phyloP scores from a whole-genome alignment of 2,329 filamentous ascomycete genomes.

The Ophiostoma sp. region DNA sequence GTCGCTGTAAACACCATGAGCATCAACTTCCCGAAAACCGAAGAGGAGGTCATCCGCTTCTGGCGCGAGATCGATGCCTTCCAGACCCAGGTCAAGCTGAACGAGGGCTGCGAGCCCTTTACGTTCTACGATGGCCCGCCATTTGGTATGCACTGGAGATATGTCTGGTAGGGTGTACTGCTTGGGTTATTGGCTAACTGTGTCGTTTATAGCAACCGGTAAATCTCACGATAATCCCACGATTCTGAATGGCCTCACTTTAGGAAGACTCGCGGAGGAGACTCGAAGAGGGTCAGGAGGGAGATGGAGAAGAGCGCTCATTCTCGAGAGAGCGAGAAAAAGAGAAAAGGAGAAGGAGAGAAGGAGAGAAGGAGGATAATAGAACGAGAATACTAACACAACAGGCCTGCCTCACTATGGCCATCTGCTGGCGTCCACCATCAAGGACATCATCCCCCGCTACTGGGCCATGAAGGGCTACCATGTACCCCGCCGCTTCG shows the following conservation, averaged over 20 bases:
- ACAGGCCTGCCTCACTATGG: constrained; percentile 48
- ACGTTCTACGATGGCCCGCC: constrained; percentile 91
- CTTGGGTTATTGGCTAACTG: background rate
- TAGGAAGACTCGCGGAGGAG: background rate
- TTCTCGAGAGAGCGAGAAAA: too few relatives aligned
- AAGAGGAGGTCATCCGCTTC: constrained; percentile 74
- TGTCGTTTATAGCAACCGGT: constrained; percentile 15
- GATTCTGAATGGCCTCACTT: background rate
- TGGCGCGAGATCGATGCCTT: constrained; percentile 95
- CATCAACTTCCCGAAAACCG: constrained; percentile 88
- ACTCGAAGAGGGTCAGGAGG: too few relatives aligned
- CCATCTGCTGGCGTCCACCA: constrained; percentile 83
- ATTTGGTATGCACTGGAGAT: constrained; percentile 51
- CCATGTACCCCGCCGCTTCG: constrained; percentile 86
- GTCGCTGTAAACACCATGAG: constrained; percentile 46
- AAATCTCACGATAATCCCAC: constrained; percentile 3
- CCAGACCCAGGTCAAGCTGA: constrained; percentile 67
- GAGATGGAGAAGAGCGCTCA: too few relatives aligned
- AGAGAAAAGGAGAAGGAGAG: background rate
- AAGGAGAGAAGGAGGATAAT: background rate
- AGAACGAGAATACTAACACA: constrained; percentile 16
- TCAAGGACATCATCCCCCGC: constrained; percentile 93
- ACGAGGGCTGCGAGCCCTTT: constrained; percentile 74
- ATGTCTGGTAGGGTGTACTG: background rate
- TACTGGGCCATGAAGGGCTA: constrained; percentile 78